Percentiles rank a stretch among this genome's conserved stretches.
phyloP scores from a whole-genome alignment of 2,329 filamentous ascomycete genomes.

The Fusarium musae region DNA sequence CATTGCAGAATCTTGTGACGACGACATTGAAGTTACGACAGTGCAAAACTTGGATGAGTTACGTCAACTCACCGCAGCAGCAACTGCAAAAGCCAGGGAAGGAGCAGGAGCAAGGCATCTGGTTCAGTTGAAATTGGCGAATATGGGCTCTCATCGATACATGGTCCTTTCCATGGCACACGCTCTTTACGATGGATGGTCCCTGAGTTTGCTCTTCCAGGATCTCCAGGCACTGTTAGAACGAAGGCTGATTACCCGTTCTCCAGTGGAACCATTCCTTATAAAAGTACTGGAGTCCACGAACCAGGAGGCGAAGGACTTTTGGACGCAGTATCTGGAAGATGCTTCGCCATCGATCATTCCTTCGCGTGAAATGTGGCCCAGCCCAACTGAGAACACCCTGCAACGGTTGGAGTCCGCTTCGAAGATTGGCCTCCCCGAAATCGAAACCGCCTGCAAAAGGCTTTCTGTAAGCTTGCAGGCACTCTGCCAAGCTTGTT shows the following conservation, averaged over 20 bases:
- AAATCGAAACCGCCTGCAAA: slow-evolving; percentile 69
- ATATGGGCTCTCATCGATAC: slow-evolving; percentile 50
- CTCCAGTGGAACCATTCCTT: slow-evolving; percentile 65
- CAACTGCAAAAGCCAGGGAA: slow-evolving; percentile 51
- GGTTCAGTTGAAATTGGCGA: slow-evolving; percentile 61
- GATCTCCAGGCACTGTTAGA: slow-evolving; percentile 76
- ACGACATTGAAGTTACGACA: slow-evolving; percentile 35
- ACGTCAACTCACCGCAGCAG: slow-evolving; percentile 49
- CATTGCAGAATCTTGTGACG: slow-evolving; percentile 46
- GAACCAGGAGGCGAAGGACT: slow-evolving; percentile 53
- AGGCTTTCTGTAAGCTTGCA: slow-evolving; percentile 77
- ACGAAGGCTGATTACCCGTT: slow-evolving; percentile 53
- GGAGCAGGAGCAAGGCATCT: slow-evolving; percentile 53
- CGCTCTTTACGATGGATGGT: slow-evolving; percentile 91
- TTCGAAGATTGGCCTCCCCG: background rate
- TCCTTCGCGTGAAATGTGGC: background rate
- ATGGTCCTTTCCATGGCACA: slow-evolving; percentile 80
- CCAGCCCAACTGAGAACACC: background rate
- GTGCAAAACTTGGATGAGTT: slow-evolving; percentile 50
- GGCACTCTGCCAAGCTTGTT: slow-evolving; percentile 79
- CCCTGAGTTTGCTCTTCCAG: slow-evolving; percentile 76
- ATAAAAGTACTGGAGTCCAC: slow-evolving; percentile 31
- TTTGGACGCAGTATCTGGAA: slow-evolving; percentile 78
- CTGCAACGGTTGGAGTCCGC: slow-evolving; percentile 28
- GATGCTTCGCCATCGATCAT: slow-evolving; percentile 56